Percentiles rank a stretch among this genome's conserved stretches.
These are phyloP conservation scores for Acrocalymma vagum DNA, from an alignment of 2,329 filamentous ascomycete genomes.

Conservation along the genomic window DNA sequence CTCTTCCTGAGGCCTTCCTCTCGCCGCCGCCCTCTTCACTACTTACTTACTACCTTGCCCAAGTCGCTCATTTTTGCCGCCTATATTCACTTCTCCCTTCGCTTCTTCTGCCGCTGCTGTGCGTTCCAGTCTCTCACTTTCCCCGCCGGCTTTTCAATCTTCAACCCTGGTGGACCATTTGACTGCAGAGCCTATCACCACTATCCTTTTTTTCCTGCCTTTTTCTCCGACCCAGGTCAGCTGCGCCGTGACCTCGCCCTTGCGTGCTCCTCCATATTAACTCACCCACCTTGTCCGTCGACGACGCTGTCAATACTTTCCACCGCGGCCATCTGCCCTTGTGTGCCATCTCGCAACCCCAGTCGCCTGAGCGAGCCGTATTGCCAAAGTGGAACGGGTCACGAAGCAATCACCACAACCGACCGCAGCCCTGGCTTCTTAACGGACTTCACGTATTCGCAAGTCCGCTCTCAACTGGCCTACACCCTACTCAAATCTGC, in stretches of 20 bases:
- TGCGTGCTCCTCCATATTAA: conserved; percentile 41
- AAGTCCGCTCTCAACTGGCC: conserved; percentile 16
- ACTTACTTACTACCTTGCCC: conserved; percentile 31
- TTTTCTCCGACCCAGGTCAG: conserved; percentile 34
- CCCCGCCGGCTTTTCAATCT: conserved; percentile 36
- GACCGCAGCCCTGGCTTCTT: conserved; percentile 23
- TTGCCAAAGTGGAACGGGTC: conserved; percentile 34
- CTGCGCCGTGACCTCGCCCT: conserved; percentile 35
- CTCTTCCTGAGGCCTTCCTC: conserved; percentile 18
- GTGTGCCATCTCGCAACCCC: conserved; percentile 29
- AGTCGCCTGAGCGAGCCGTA: conserved; percentile 25
- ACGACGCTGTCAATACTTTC: conserved; percentile 28
- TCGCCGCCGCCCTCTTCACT: too few relatives aligned
- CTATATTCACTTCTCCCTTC: conserved; percentile 31
- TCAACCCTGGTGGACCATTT: conserved; percentile 39
- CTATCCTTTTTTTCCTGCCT: conserved; percentile 31
- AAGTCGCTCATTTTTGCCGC: conserved; percentile 39
- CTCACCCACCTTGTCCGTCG: conserved; percentile 29
- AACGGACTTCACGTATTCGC: conserved; percentile 21
- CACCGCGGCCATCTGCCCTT: conserved; percentile 24
- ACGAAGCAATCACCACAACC: conserved; percentile 29
- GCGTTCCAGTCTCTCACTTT: conserved; percentile 26
- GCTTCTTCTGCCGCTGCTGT: conserved; percentile 15
- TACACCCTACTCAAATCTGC: conserved; percentile 37
- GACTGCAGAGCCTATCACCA: conserved; percentile 27